Percentiles rank a stretch among this genome's conserved stretches.
These are phyloP conservation scores for Alternaria hordeiaustralica DNA, from an alignment of 2,329 filamentous ascomycete genomes.

Conservation along the genomic window DNA sequence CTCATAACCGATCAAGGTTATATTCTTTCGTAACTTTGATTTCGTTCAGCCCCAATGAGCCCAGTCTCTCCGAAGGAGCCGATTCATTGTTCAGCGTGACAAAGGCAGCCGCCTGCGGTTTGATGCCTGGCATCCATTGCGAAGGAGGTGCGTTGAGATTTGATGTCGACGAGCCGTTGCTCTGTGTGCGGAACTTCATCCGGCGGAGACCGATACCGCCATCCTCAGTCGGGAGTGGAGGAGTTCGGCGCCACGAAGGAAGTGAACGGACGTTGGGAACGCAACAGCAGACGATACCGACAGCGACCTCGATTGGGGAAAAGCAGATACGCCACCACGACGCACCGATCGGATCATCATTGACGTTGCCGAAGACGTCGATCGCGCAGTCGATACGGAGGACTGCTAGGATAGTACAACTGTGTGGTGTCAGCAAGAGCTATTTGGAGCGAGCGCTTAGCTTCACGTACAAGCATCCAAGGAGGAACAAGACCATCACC, in stretches of 20 bases:
- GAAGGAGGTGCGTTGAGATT: slow-evolving; percentile 21
- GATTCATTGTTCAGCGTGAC: slow-evolving; percentile 23
- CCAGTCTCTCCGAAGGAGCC: slow-evolving; percentile 14
- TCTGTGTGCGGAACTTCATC: slow-evolving; percentile 22
- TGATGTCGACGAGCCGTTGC: slow-evolving; percentile 24
- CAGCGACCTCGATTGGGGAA: slow-evolving; percentile 28
- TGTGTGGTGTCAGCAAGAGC: slow-evolving; percentile 9
- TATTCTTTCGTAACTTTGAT: slow-evolving; percentile 31
- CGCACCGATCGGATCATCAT: slow-evolving; percentile 21
- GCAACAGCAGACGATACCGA: slow-evolving; percentile 27
- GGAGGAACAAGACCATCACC: slow-evolving; percentile 13
- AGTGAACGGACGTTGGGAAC: slow-evolving; percentile 21
- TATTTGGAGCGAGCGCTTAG: too few species aligned
- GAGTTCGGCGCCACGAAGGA: slow-evolving; percentile 16
- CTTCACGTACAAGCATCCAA: slow-evolving; percentile 26
- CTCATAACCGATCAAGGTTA: slow-evolving; percentile 21
- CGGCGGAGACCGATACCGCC: slow-evolving; percentile 21
- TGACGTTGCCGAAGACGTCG: slow-evolving; percentile 22
- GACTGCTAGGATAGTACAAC: slow-evolving; percentile 24
- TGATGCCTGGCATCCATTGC: slow-evolving; percentile 18
- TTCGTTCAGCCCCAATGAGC: slow-evolving; percentile 17
- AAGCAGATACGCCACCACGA: slow-evolving; percentile 30
- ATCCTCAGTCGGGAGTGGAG: slow-evolving; percentile 10
- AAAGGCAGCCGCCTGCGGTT: slow-evolving; percentile 22
- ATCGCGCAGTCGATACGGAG: slow-evolving; percentile 29